Percentiles rank a stretch among this genome's conserved stretches.
phyloP scores from a whole-genome alignment of 78 protist genomes.

The Protostelium mycophagum region DNA sequence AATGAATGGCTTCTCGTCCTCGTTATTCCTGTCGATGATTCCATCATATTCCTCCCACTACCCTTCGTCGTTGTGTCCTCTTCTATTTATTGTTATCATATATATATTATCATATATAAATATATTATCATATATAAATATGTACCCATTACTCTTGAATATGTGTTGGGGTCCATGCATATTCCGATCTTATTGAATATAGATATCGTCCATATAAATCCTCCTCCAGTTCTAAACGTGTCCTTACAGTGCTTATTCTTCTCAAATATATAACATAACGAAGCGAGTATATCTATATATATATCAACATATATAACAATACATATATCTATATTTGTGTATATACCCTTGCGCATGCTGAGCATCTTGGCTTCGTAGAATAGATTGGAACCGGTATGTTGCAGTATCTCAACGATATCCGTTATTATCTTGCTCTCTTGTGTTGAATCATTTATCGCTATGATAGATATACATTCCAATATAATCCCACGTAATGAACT shows the following conservation, averaged over 20 bases:
- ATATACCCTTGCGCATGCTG: slow-evolving; percentile 20
- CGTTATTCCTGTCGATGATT: background rate
- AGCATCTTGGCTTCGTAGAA: slow-evolving; percentile 30
- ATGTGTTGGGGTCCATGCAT: background rate
- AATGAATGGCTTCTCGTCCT: background rate
- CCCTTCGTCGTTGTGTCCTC: background rate
- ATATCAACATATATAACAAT: background rate
- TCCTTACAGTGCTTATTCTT: slow-evolving; percentile 35
- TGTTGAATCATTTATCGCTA: slow-evolving; percentile 33
- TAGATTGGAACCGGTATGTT: slow-evolving; percentile 22
- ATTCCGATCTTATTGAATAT: slow-evolving; percentile 47
- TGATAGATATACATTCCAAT: background rate
- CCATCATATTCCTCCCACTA: background rate
- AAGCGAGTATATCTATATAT: slow-evolving; percentile 19
- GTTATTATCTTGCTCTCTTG: slow-evolving; percentile 35
- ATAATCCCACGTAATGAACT: background rate
- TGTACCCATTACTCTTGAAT: background rate
- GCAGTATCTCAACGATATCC: slow-evolving; percentile 22
- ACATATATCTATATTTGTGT: too few relatives aligned
- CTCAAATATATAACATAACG: slow-evolving; percentile 52
- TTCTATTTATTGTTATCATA: too few relatives aligned
- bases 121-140: too few relatives aligned
- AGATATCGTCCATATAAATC: slow-evolving; percentile 55
- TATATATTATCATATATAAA: too few relatives aligned
- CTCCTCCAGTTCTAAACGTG: slow-evolving; percentile 30